Evolutionary conservation across 2,329 filamentous ascomycete species (phyloP).

Genomic region (Cordyceps sp.): DNA sequence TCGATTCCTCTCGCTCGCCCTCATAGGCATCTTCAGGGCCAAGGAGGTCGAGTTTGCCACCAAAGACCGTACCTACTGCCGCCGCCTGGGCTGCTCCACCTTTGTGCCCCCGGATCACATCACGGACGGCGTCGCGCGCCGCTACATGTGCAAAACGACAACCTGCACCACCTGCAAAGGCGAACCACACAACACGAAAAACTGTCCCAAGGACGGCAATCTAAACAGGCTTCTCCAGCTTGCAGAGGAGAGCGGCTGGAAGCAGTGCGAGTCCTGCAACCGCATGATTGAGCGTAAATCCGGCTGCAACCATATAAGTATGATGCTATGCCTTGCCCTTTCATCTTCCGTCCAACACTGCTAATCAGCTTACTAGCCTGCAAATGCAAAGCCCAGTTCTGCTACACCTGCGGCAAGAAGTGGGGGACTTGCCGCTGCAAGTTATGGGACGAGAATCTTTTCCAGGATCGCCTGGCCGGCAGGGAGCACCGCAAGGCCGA

Average conservation of each 20-base stretch:
- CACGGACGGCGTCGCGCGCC: slow-evolving; percentile 18
- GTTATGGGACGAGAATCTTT: slow-evolving; percentile 17
- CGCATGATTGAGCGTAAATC: slow-evolving; percentile 27
- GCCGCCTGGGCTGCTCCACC: slow-evolving; percentile 19
- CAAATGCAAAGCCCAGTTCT: slow-evolving; percentile 29
- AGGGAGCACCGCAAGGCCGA: too few species aligned
- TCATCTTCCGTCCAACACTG: too few species aligned
- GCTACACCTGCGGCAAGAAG: slow-evolving; percentile 24
- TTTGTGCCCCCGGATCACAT: slow-evolving; percentile 26
- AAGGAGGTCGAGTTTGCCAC: slow-evolving; percentile 33
- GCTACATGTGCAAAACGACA: slow-evolving; percentile 18
- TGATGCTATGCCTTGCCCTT: slow-evolving; percentile 14
- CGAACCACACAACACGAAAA: slow-evolving; percentile 16
- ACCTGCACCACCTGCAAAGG: slow-evolving; percentile 38
- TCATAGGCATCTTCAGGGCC: slow-evolving; percentile 18
- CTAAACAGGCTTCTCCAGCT: slow-evolving; percentile 21
- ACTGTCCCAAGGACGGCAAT: slow-evolving; percentile 28
- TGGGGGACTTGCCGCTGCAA: slow-evolving; percentile 24
- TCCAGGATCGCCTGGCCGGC: too few species aligned
- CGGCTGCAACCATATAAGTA: slow-evolving; percentile 43
- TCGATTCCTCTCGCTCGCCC: slow-evolving; percentile 16
- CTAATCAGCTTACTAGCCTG: not conserved
- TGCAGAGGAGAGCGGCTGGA: slow-evolving; percentile 29
- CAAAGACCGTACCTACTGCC: slow-evolving; percentile 33
- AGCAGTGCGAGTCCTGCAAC: slow-evolving; percentile 28